Percentiles rank a stretch among this genome's conserved stretches.
Conservation (phyloP, 2,329 filamentous ascomycete species). For the Arthrinium phaeospermum region DNA sequence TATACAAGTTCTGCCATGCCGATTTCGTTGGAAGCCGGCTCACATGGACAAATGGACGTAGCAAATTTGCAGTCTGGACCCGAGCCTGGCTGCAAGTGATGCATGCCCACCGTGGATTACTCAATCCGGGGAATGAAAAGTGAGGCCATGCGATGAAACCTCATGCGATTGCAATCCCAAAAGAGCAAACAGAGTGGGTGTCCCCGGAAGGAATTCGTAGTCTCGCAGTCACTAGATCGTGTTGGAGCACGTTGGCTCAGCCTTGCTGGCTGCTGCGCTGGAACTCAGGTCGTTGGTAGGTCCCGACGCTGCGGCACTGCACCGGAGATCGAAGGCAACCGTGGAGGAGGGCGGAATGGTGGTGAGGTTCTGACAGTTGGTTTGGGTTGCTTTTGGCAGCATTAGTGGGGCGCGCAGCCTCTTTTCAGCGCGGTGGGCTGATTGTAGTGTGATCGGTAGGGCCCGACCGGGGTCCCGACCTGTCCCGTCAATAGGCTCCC, state of each 20-base stretch:
- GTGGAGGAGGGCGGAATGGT: background rate
- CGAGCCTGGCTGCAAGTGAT: background rate
- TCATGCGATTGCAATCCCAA: slow-evolving; percentile 10
- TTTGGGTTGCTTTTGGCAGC: slow-evolving; percentile 8
- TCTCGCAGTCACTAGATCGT: background rate
- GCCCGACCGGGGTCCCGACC: slow-evolving; percentile 13
- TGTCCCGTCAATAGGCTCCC: background rate
- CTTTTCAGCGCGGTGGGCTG: slow-evolving; percentile 14
- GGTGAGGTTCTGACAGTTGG: slow-evolving; percentile 17
- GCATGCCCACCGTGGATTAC: background rate
- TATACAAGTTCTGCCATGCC: background rate
- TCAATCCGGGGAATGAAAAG: slow-evolving; percentile 5
- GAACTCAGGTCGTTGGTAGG: background rate
- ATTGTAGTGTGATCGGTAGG: slow-evolving; percentile 15
- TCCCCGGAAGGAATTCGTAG: background rate
- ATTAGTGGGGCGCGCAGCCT: background rate
- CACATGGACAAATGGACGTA: background rate
- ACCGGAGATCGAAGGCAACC: slow-evolving; percentile 20
- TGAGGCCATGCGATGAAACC: slow-evolving; percentile 17
- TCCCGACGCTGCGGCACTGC: slow-evolving; percentile 2
- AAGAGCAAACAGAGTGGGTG: background rate
- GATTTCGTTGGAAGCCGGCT: background rate
- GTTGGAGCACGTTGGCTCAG: background rate
- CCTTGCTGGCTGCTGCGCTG: background rate
- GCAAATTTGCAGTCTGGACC: background rate